phyloP scores from a whole-genome alignment of 2,329 filamentous ascomycete genomes.

The Didymellaceae sp. region DNA sequence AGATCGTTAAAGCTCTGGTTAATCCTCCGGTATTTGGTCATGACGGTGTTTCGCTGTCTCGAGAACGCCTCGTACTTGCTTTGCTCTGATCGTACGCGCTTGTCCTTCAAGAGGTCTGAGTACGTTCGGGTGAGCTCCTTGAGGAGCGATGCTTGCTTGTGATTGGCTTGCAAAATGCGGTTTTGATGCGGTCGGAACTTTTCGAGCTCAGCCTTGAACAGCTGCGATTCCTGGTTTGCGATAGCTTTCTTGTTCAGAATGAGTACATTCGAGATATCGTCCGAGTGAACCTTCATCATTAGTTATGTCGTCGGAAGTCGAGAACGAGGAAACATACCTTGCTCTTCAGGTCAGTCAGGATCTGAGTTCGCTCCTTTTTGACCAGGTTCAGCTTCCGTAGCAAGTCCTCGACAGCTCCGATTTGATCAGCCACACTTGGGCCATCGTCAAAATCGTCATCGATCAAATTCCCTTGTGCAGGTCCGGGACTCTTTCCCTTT shows the following conservation, averaged over 20 bases:
- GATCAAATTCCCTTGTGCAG: slow-evolving; percentile 78
- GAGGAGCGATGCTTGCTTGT: slow-evolving; percentile 93
- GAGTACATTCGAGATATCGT: slow-evolving; percentile 96
- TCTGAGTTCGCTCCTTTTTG: slow-evolving; percentile 88
- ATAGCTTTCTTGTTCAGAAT: slow-evolving; percentile 98
- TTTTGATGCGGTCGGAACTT: slow-evolving; percentile 95
- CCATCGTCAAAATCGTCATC: slow-evolving; percentile 89
- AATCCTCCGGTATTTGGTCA: slow-evolving; percentile 86
- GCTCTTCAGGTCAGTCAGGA: slow-evolving; percentile 95
- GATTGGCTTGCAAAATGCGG: slow-evolving; percentile 87
- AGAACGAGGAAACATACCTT: slow-evolving; percentile 68
- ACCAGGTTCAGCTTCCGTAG: slow-evolving; percentile 90
- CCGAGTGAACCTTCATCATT: slow-evolving; percentile 76
- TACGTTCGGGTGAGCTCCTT: slow-evolving; percentile 92
- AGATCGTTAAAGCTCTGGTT: slow-evolving; percentile 94
- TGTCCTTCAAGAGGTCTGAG: slow-evolving; percentile 88
- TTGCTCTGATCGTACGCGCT: slow-evolving; percentile 90
- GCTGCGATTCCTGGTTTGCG: slow-evolving; percentile 84
- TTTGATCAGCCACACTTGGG: slow-evolving; percentile 85
- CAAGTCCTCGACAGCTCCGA: slow-evolving; percentile 85
- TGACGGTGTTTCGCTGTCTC: slow-evolving; percentile 78
- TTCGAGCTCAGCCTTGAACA: slow-evolving; percentile 96
- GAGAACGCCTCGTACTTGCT: slow-evolving; percentile 92
- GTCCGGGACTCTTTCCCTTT: slow-evolving; percentile 66
- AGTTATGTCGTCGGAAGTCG: neutral